Conservation (phyloP, 345 rosid species). For the Salix udensis region DNA sequence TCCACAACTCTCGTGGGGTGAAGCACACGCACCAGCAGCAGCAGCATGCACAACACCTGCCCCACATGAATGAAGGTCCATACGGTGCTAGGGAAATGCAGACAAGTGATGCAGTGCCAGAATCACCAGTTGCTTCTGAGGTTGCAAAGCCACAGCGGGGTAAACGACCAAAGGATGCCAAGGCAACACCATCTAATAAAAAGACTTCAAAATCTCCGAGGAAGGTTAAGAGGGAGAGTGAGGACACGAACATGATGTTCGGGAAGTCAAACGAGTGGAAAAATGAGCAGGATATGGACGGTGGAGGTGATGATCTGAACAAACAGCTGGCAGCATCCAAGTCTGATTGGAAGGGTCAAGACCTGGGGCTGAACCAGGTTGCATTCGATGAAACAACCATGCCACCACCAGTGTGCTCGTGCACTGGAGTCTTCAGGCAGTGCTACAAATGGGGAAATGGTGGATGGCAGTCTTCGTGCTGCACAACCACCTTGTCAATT, state of each 20-base stretch:
- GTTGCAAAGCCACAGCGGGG: conserved; percentile 59
- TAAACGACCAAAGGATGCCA: conserved; percentile 65
- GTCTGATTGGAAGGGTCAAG: conserved; percentile 84
- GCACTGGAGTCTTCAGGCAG: conserved; percentile 82
- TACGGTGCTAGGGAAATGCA: conserved; percentile 62
- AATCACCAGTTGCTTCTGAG: conserved; percentile 51
- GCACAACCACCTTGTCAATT: conserved; percentile 87
- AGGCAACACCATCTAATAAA: conserved; percentile 46
- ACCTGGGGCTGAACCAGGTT: conserved; percentile 81
- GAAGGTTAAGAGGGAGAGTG: conserved; percentile 76
- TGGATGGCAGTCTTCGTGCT: conserved; percentile 98
- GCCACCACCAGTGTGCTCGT: conserved; percentile 91
- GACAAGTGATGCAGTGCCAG: conserved; percentile 37
- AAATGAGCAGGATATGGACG: conserved; percentile 41
- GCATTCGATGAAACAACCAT: conserved; percentile 86
- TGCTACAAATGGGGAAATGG: conserved; percentile 99
- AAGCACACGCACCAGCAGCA: conserved; percentile 81
- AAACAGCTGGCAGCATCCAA: conserved; percentile 49
- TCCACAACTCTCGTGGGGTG: conserved; percentile 79
- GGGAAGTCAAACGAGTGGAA: conserved; percentile 59
- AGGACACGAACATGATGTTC: conserved; percentile 60
- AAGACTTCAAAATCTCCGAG: conserved; percentile 57
- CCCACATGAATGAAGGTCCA: conserved; percentile 53
- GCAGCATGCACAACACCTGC: conserved; percentile 54
- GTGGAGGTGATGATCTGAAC: conserved; percentile 41